phyloP scores from a whole-genome alignment of 2,329 filamentous ascomycete genomes.

The Phyllosticta citriasiana region DNA sequence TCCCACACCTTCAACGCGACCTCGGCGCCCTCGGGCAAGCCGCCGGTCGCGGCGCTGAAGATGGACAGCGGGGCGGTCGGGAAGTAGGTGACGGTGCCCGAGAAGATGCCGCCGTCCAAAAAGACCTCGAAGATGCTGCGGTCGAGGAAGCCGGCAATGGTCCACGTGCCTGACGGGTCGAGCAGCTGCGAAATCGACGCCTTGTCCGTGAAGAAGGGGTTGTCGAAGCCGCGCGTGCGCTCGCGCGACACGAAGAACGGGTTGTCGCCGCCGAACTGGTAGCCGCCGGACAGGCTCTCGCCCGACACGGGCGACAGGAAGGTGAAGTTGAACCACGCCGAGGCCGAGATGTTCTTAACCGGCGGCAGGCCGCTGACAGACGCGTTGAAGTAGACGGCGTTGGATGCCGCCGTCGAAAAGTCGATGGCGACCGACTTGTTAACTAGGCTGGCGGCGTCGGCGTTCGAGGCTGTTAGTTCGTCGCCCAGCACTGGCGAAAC shows the following conservation, averaged over 20 bases:
- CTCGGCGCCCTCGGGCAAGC: slow-evolving; percentile 26
- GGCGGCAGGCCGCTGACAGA: slow-evolving; percentile 38
- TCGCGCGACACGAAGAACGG: slow-evolving; percentile 44
- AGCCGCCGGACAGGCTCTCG: slow-evolving; percentile 42
- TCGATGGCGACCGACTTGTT: slow-evolving; percentile 42
- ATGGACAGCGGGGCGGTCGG: slow-evolving; percentile 33
- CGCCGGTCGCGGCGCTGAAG: slow-evolving; percentile 26
- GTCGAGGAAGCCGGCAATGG: slow-evolving; percentile 43
- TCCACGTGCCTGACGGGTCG: slow-evolving; percentile 23
- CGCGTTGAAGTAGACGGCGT: slow-evolving; percentile 45
- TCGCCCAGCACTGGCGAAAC: slow-evolving; percentile 37
- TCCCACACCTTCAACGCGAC: slow-evolving; percentile 32
- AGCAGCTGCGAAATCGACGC: slow-evolving; percentile 31
- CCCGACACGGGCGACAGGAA: slow-evolving; percentile 40
- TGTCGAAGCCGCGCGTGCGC: slow-evolving; percentile 38
- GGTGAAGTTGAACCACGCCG: slow-evolving; percentile 41
- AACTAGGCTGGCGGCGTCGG: slow-evolving; percentile 25
- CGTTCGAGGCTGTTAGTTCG: slow-evolving; percentile 31
- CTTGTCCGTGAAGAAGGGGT: slow-evolving; percentile 45
- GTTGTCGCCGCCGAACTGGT: slow-evolving; percentile 39
- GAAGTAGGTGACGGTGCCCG: slow-evolving; percentile 43
- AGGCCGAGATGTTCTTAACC: slow-evolving; percentile 17
- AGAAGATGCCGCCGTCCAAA: slow-evolving; percentile 41
- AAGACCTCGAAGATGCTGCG: slow-evolving; percentile 47
- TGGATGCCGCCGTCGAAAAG: slow-evolving; percentile 40